These are phyloP conservation scores for Raffaelea deltoideospora DNA, from an alignment of 2,329 filamentous ascomycete genomes.

Conservation along the genomic window DNA sequence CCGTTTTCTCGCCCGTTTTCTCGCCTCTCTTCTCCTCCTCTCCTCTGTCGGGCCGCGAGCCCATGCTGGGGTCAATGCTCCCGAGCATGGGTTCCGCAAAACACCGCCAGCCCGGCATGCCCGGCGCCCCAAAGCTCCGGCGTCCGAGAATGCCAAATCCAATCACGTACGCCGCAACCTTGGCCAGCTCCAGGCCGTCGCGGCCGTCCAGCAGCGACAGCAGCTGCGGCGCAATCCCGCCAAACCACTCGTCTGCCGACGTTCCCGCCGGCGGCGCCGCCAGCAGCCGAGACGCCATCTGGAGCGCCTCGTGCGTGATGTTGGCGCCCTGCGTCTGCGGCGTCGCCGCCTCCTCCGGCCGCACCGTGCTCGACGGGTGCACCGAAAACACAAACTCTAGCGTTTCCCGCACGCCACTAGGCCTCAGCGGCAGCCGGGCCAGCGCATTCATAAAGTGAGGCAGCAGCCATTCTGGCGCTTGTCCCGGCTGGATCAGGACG, in stretches of 20 bases:
- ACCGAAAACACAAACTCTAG: constrained; percentile 59
- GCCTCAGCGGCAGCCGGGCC: constrained; percentile 43
- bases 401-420: constrained; percentile 49
- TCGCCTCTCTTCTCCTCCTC: neutral
- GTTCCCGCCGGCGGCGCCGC: constrained; percentile 42
- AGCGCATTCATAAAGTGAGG: constrained; percentile 39
- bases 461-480: constrained; percentile 45
- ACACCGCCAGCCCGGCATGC: constrained; percentile 44
- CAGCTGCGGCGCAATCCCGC: constrained; percentile 44
- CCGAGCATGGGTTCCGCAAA: constrained; percentile 45
- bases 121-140: constrained; percentile 47
- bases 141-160: constrained; percentile 52
- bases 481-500: constrained; percentile 44
- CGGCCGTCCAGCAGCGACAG: constrained; percentile 44
- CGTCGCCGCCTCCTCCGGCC: constrained; percentile 21
- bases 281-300: constrained; percentile 45
- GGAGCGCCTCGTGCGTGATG: constrained; percentile 54
- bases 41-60: neutral
- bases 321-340: constrained; percentile 43
- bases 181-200: constrained; percentile 40
- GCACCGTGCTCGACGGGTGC: constrained; percentile 37
- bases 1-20: too few species aligned
- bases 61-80: constrained; percentile 29
- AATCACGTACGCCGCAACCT: constrained; percentile 45
- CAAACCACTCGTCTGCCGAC: constrained; percentile 42